Conservation (phyloP, 164 flowering plant species). For the Piper longum region DNA sequence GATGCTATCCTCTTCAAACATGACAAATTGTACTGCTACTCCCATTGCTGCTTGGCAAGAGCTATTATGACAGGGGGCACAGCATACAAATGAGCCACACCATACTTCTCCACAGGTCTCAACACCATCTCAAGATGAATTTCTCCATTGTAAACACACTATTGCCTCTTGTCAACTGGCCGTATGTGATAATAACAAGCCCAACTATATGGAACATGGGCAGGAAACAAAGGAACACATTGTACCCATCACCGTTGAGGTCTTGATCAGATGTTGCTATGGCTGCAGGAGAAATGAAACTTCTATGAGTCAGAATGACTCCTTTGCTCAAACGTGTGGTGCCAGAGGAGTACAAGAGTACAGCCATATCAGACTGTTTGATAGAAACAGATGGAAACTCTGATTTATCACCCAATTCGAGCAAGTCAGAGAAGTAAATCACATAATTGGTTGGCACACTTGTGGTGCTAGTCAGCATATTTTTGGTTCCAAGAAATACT, state of each 20-base stretch:
- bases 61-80: conserved; percentile 74
- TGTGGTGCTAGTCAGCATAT: background rate
- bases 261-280: conserved; percentile 40
- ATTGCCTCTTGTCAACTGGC: conserved; percentile 49
- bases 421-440: conserved; percentile 22
- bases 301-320: conserved; percentile 11
- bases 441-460: conserved; percentile 3
- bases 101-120: conserved; percentile 48
- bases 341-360: conserved; percentile 78
- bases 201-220: conserved; percentile 75
- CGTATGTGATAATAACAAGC: conserved; percentile 21
- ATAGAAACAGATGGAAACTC: conserved; percentile 23
- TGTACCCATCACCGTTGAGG: conserved; percentile 21
- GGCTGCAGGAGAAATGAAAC: conserved; percentile 38
- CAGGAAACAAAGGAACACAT: conserved; percentile 36
- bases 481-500: conserved; percentile 28
- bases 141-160: conserved; percentile 31
- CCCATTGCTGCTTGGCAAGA: conserved; percentile 42
- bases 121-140: conserved; percentile 5
- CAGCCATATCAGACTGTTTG: conserved; percentile 2
- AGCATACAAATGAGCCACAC: conserved; percentile 43
- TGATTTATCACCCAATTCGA: conserved; percentile 12
- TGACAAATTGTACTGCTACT: conserved; percentile 48
- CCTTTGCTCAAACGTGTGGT: conserved; percentile 74
- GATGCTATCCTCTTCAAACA: conserved; percentile 44